Base-by-base conservation (phyloP, 306 rosid species). In the Comarum palustre region DNA sequence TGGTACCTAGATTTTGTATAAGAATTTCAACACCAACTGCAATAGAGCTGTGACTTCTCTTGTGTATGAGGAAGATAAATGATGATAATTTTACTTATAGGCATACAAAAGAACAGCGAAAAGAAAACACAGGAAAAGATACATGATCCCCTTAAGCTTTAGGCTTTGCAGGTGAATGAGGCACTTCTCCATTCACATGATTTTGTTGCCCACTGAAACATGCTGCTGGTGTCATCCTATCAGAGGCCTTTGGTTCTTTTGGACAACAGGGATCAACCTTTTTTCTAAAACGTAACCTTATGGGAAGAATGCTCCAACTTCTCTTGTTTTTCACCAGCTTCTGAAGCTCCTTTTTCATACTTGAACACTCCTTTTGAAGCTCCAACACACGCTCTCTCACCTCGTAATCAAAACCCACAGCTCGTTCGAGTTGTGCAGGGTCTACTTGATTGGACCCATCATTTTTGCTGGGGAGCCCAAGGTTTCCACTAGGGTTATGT, bases 291-390 rank as follows among this genome's bases (percentile, higher is more conserved):
- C 97, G 90, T 62, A 92, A 77, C 51, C 78, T 75, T 73, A 70
- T 88, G 46, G 92, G 89, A 70, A 90, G 80, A 83, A 88, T 73
- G 75, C 78, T 90, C 98, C 96, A 86, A 81, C 86, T 77, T 86
- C 63, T 90, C 85, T 89, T 89, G 48, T 82, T 71, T 78, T 85
- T 92, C 25, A 61, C 73, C 42, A 92, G 55, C 84, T 85, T 90
- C 73, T 84, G 82, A 38, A 92, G 88, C 79, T 92, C 95, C 48
- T 36, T 85, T 69, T 84, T 90, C 68, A 92, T 85, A 73, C 74
- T 74, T 48, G 92, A 79, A 75, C 98, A 90, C 51, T 92, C 98
- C 77, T 82, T 90, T 78, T 87, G 92, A 48, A 92, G 83, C 85
- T 88, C 89, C 46, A 78, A 85, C 25, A 92, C 87, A 12, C 92